Percentiles rank a stretch among this genome's conserved stretches.
phyloP scores from a whole-genome alignment of 2,329 filamentous ascomycete species.

The Fusarium pseudocircinatum region DNA sequence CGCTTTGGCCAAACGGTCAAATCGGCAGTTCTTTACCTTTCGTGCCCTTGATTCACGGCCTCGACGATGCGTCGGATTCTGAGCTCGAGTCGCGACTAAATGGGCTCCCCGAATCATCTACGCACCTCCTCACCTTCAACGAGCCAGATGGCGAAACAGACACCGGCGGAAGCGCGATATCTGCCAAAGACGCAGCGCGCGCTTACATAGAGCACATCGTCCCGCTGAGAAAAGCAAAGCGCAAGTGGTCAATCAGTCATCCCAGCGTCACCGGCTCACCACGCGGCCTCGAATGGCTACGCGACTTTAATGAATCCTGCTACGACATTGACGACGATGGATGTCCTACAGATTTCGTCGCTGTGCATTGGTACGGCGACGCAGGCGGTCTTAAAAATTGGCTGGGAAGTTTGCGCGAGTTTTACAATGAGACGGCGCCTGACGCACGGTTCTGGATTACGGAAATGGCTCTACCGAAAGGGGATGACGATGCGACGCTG shows the following conservation, averaged over 20 bases:
- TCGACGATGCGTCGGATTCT: conserved; percentile 46
- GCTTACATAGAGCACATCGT: conserved; percentile 51
- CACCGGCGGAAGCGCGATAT: conserved; percentile 52
- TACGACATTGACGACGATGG: conserved; percentile 51
- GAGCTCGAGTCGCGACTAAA: conserved; percentile 42
- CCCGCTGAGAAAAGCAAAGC: conserved; percentile 44
- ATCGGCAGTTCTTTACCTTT: conserved; percentile 46
- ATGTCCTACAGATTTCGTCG: conserved; percentile 53
- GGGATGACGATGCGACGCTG: conserved; percentile 46
- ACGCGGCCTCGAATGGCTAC: conserved; percentile 52
- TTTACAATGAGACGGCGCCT: conserved; percentile 46
- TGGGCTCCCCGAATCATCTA: conserved; percentile 47
- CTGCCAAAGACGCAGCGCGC: conserved; percentile 50
- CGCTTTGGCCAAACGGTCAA: conserved; percentile 42
- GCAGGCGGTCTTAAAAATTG: conserved; percentile 49
- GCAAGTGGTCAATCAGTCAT: conserved; percentile 53
- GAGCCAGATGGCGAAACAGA: conserved; percentile 54
- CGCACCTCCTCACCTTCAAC: conserved; percentile 53
- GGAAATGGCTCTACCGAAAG: conserved; percentile 52
- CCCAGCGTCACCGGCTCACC: conserved; percentile 54
- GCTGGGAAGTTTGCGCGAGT: conserved; percentile 48
- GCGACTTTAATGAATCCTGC: conserved; percentile 53
- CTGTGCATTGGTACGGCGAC: conserved; percentile 55
- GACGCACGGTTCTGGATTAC: conserved; percentile 50
- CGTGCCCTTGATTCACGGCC: conserved; percentile 51